Percentiles rank a stretch among this genome's conserved stretches.
Evolutionary conservation across 148 eudicot species (phyloP).

Genomic region (Dysphania ambrosioides): DNA sequence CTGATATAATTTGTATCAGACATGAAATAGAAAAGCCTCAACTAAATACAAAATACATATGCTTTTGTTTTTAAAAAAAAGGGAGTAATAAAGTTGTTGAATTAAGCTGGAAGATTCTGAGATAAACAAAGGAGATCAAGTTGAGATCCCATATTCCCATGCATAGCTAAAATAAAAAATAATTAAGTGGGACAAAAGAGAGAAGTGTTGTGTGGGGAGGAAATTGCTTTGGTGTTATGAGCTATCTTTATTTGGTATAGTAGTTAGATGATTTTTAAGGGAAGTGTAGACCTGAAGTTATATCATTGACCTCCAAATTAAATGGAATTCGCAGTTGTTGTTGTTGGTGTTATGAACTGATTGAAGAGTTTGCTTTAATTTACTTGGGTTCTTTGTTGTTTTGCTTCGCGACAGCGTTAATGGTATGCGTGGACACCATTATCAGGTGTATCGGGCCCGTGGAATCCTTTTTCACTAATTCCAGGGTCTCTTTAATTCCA

Average conservation of each 20-base stretch:
- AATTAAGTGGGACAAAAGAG: background rate
- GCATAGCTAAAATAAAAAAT: background rate
- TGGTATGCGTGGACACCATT: constrained; percentile 36
- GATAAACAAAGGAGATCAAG: too few species aligned
- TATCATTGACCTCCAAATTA: constrained; percentile 21
- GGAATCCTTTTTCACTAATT: background rate
- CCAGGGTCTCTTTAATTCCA: background rate
- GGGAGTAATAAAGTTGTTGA: too few species aligned
- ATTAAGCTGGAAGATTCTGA: too few species aligned
- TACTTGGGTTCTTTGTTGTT: constrained; percentile 16
- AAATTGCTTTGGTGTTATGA: background rate
- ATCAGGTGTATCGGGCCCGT: constrained; percentile 20
- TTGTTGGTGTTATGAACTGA: too few species aligned
- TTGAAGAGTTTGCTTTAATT: constrained; percentile 13
- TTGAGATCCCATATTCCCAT: too few species aligned
- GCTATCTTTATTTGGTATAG: background rate
- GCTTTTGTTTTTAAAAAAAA: too few species aligned
- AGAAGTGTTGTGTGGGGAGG: background rate
- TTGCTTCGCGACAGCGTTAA: constrained; percentile 22
- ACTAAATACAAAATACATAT: too few species aligned
- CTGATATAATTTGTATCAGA: too few species aligned
- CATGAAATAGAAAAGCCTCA: too few species aligned
- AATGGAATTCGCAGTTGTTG: constrained; percentile 11
- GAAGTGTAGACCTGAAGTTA: constrained; percentile 4
- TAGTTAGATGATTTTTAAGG: background rate